Evolutionary conservation across 331 rosid genomes (phyloP), one percentile per base, ranked within the genome.

Genomic region (Phaseolus coccineus): DNA sequence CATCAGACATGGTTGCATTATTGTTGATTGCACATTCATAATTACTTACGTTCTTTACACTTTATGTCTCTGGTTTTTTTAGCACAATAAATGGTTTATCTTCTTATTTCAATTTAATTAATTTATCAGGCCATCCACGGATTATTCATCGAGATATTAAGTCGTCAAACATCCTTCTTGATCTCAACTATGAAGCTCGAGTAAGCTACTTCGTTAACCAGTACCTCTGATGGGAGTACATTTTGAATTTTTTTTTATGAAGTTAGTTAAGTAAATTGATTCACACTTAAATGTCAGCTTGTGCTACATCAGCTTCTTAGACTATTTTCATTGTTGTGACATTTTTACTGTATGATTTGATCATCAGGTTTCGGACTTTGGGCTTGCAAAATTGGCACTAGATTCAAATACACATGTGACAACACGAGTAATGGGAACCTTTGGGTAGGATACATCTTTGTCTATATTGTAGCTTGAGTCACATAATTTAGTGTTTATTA

Each of bases 371-470:
- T 89, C 99, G 46, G 99, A 96, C 88, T 96, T 96, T 68, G 98
- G 99, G 76, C 99, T 96, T 84, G 99, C 98, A 47, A 96, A 96
- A 84, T 76, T 96, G 76, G 88, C 97, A 28, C 80, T 89, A 87
- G 99, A 96, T 88, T 56, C 99, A 55, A 68, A 90, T 87, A 96
- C 99, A 19, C 99, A 96, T 57, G 90, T 96, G 47, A 90, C 98
- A 30, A 96, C 99, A 61, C 96, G 99, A 56, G 99, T 96, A 25
- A 96, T 96, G 99, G 99, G 98, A 84, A 96, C 99, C 71, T 96
- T 96, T 77, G 99, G 98, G 98, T 91, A 89, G 44, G 93, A 82
- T 82, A 56, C 28, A 22, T 50, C n/a, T 73, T 14, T 25, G n/a
- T 61, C 52, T 74, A 12, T 40, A 11, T 25, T 55, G 67, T 75